Base-by-base conservation (phyloP, 257 asterid genomes). In the Mitragyna speciosa region DNA sequence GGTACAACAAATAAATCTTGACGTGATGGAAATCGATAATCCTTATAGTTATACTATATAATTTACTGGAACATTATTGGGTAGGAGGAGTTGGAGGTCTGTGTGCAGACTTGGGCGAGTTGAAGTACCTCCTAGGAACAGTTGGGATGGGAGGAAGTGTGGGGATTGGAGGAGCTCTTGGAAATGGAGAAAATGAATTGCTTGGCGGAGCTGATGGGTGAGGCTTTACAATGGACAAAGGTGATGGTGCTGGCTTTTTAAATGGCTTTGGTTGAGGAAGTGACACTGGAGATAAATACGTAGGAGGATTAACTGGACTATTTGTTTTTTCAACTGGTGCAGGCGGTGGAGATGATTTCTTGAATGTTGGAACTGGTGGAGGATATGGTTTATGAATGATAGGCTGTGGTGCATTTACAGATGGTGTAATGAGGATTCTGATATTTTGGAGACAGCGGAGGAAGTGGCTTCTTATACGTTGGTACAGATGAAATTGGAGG, bases 151-250 rank as follows among this genome's bases (percentile, higher is more conserved):
- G 82, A 9, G 96, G 91, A 20, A 91, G 89, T 68, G 20, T 52
- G 51, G 97, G 97, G 70, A 90, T 85, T 17, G 92, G 91, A 3
- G 94, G 92, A 47, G 90, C 90, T 79, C 84, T 84, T 11, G 97
- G 93, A 83, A 90, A 81, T 39, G 84, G 85, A 70, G 82, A 81
- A 79, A 75, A 72, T 43, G 83, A 26, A 36, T 52, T 43, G n/a
- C 26, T 36, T 5, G 85, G 89, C 36, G 91, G 80, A 56, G 83
- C 20, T 49, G 20, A 36, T 64, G 83, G 75, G 45, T 43, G 2
- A 31, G 79, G 82, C 20, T 41, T 16, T 45, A 47, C 61, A 45
- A 8, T 49, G 6, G 81, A 70, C 30, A 82, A 36, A 36, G 56
- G 47, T 48, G 83, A 49, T 33, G 85, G 64, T n/a, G 69, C 24